Evolutionary conservation across 2,329 filamentous ascomycete genomes (phyloP), one percentile per base, ranked within the genome.

Genomic region (Rugonectria rugulosa): DNA sequence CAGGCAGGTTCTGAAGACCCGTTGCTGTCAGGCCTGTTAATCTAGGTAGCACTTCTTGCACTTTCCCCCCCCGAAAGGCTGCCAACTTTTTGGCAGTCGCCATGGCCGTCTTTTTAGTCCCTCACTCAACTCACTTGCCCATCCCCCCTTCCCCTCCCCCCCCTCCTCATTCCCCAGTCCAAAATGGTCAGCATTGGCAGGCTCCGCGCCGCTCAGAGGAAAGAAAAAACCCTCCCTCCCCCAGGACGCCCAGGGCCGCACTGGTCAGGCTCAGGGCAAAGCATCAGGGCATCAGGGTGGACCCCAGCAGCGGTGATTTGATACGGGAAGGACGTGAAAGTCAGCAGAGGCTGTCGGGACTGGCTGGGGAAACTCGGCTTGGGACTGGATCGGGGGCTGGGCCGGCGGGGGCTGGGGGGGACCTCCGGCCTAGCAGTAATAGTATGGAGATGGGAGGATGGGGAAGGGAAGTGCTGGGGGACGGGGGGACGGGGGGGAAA

Each of bases 381-480:
- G 56, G 53, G 59, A 66, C 59, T 60, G 55, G 58, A 49, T 61
- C 47, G 63, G 63, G 63, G 54, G 36, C 45, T 49, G 54, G 56
- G 49, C 63, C 63, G 63, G 61, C 56, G 56, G 53, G 61, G 36
- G 42, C 53, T 55, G 56, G 46, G 62, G 62, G n/a, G n/a, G n/a
- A n/a, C n/a, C 55, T 64, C 57, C 57, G 52, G 57, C 40, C 50
- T 56, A 53, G 38, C 15, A 38, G 27, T 15, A 9, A 21, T 38
- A 36, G 43, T 41, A 46, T 52, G 40, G 36, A 44, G 52, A 53
- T 56, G 42, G 48, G 38, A 32, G 47, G 47, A 43, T 42, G 38
- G 27, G 38, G 45, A 42, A 40, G 36, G 44, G 29, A 24, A 19
- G 42, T 46, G 53, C 54, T 41, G 45, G 56, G 55, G 56, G 51